Conservation (phyloP, 306 rosid species). For the Dryas octopetala region DNA sequence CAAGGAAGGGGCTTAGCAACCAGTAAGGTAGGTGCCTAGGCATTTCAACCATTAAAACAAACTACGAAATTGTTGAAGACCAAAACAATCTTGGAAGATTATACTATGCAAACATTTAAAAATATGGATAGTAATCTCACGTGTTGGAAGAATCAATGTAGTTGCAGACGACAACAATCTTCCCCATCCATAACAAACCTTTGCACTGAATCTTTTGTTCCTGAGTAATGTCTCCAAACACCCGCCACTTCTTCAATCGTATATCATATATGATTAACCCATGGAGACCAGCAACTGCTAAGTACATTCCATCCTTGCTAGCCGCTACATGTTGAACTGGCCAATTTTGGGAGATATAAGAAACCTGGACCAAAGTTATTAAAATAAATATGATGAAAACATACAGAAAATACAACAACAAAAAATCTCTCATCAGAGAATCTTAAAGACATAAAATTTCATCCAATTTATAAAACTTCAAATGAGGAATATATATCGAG, state of each 20-base stretch:
- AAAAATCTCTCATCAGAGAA: constrained; percentile 33
- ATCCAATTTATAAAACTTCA: constrained; percentile 22
- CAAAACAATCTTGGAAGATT: constrained; percentile 20
- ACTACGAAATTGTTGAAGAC: neutral
- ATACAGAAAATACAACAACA: neutral
- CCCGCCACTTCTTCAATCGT: constrained; percentile 85
- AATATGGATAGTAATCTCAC: constrained; percentile 56
- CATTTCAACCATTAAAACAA: neutral
- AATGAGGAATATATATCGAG: constrained; percentile 18
- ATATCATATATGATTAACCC: constrained; percentile 90
- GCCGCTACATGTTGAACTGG: constrained; percentile 96
- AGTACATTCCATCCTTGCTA: constrained; percentile 92
- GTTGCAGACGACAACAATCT: constrained; percentile 97
- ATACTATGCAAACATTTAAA: constrained; percentile 15
- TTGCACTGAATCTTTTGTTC: constrained; percentile 92
- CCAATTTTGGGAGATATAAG: constrained; percentile 97
- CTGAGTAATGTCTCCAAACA: constrained; percentile 91
- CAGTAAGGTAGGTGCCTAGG: neutral
- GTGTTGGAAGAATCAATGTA: constrained; percentile 74
- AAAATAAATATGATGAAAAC: too few relatives aligned
- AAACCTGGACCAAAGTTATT: constrained; percentile 55
- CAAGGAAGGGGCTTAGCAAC: neutral
- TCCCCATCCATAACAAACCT: constrained; percentile 98
- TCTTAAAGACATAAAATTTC: constrained; percentile 3
- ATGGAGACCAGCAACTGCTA: constrained; percentile 89